Evolutionary conservation across 1,139 yeast species (phyloP).

Genomic region (Chernovozyma sophiae-reginae): DNA sequence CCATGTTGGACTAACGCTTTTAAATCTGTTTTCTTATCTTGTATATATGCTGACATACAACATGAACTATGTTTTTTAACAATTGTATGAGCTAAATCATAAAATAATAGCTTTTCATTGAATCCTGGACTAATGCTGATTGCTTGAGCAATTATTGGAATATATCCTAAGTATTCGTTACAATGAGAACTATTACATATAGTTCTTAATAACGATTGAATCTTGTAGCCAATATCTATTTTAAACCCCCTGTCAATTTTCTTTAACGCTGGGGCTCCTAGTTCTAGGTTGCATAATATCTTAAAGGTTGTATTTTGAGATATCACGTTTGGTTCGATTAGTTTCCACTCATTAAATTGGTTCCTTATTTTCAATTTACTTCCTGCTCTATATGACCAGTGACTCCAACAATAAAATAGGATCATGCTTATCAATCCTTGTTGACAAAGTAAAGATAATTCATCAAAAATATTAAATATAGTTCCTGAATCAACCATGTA

Average conservation of each 20-base stretch:
- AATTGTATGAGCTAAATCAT: slow-evolving; percentile 22
- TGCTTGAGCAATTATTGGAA: slow-evolving; percentile 36
- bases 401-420: slow-evolving; percentile 34
- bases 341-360: slow-evolving; percentile 19
- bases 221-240: slow-evolving; percentile 2
- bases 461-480: slow-evolving; percentile 18
- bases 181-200: slow-evolving; percentile 20
- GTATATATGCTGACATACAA: slow-evolving; percentile 32
- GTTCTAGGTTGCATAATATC: slow-evolving; percentile 28
- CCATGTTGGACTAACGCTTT: slow-evolving; percentile 32
- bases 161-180: slow-evolving; percentile 25
- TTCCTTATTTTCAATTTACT: slow-evolving; percentile 7
- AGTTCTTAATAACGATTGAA: slow-evolving; percentile 22
- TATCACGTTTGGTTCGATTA: slow-evolving; percentile 22
- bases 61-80: slow-evolving; percentile 28
- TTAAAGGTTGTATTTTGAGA: slow-evolving; percentile 27
- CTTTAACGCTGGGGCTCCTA: slow-evolving; percentile 6
- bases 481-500: slow-evolving; percentile 28
- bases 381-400: slow-evolving; percentile 24
- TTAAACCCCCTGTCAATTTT: slow-evolving; percentile 20
- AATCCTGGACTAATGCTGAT: slow-evolving; percentile 19
- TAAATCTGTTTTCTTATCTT: slow-evolving; percentile 19
- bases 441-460: neutral
- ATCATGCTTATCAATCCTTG: slow-evolving; percentile 24
- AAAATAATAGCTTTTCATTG: slow-evolving; percentile 20